Conservation (phyloP, 805 yeast genomes). For the Saturnispora sekii region DNA sequence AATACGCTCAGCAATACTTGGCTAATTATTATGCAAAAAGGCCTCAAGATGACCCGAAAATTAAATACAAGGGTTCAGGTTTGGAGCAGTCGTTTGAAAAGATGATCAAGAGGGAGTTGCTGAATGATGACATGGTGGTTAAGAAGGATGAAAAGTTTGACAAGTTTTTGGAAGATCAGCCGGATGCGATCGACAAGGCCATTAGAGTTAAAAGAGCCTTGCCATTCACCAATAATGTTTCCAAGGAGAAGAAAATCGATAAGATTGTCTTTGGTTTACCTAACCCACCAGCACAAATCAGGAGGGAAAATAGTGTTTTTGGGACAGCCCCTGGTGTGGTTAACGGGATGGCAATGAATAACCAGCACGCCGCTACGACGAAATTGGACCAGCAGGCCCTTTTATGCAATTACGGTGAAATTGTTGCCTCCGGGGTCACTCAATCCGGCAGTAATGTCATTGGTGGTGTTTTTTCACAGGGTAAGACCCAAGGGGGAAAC, state of each 20-base stretch:
- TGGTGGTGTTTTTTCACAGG: conserved; percentile 8
- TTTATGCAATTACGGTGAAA: conserved; percentile 38
- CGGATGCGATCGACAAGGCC: conserved; percentile 6
- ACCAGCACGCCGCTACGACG: background rate
- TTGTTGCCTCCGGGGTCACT: conserved; percentile 51
- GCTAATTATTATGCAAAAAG: conserved; percentile 9
- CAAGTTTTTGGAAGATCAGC: background rate
- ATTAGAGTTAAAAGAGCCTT: background rate
- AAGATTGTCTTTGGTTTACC: conserved; percentile 16
- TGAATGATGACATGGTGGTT: background rate
- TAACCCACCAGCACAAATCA: conserved; percentile 9
- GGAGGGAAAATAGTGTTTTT: conserved; percentile 19
- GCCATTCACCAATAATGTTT: background rate
- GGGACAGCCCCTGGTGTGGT: background rate
- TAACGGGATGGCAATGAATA: too few species aligned
- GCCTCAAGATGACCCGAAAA: conserved; percentile 5
- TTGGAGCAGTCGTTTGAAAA: conserved; percentile 2
- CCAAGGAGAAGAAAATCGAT: background rate
- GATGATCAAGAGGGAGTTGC: conserved; percentile 2
- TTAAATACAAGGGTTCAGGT: conserved; percentile 6
- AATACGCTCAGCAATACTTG: conserved; percentile 18
- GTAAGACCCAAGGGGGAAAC: conserved; percentile 28
- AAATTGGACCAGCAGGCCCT: conserved; percentile 14
- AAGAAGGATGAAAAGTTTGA: background rate
- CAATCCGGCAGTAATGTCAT: conserved; percentile 17